These are phyloP conservation scores for Staphylotrichum tortipilum DNA, from an alignment of 495 filamentous ascomycete genomes.

Conservation along the genomic window DNA sequence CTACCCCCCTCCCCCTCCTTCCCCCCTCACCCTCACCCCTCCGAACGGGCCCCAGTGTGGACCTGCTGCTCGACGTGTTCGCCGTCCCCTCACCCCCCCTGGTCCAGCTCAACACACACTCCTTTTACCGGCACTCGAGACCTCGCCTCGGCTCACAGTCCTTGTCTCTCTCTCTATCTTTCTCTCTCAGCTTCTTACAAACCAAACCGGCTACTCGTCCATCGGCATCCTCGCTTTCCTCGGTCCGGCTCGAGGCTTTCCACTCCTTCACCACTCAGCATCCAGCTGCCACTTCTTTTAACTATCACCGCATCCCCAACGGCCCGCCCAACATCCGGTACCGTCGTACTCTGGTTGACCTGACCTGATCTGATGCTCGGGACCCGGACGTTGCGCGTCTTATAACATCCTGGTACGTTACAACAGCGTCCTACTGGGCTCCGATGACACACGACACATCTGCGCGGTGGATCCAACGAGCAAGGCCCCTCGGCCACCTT, in stretches of 20 bases:
- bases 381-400: conserved; percentile 22
- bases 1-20: too few relatives aligned
- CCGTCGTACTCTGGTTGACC: conserved; percentile 5
- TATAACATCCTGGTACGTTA: conserved; percentile 35
- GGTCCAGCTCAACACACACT: conserved; percentile 36
- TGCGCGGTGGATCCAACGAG: conserved; percentile 18
- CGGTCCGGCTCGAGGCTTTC: not conserved
- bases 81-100: too few relatives aligned
- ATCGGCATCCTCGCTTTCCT: conserved; percentile 6
- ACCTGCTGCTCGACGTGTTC: conserved; percentile 34
- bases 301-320: not conserved
- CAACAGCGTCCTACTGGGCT: conserved; percentile 16
- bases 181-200: too few relatives aligned
- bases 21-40: conserved; percentile 28
- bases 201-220: not conserved
- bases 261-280: conserved; percentile 8
- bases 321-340: not conserved
- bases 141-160: conserved; percentile 16
- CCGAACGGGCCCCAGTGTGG: conserved; percentile 33
- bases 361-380: conserved; percentile 9
- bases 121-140: conserved; percentile 26
- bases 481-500: conserved; percentile 16
- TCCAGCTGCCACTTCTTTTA: conserved; percentile 6
- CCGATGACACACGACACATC: conserved; percentile 24
- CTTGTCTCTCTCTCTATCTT: conserved; percentile 10